Evolutionary conservation across 1,139 yeast genomes (phyloP).

Genomic region (Spencermartinsiella ligniputridi): DNA sequence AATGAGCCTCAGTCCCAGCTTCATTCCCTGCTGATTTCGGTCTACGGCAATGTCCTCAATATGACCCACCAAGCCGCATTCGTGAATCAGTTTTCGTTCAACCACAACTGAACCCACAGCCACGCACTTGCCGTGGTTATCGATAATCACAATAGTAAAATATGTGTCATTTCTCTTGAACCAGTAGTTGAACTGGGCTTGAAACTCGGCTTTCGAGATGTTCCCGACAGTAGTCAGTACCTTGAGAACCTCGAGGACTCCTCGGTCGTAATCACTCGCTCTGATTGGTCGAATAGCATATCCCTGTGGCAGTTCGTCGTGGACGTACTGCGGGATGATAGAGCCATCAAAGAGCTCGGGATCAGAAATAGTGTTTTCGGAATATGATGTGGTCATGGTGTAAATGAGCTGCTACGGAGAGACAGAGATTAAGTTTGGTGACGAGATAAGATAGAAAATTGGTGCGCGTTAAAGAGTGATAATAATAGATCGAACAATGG

Average conservation of each 20-base stretch:
- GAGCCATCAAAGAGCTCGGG: constrained; percentile 25
- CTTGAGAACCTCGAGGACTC: constrained; percentile 47
- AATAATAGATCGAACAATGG: too few relatives aligned
- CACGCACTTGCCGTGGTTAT: constrained; percentile 33
- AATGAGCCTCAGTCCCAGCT: constrained; percentile 68
- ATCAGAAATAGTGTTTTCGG: constrained; percentile 1
- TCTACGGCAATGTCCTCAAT: constrained; percentile 92
- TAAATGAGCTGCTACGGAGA: too few relatives aligned
- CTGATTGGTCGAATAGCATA: constrained; percentile 48
- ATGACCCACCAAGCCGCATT: constrained; percentile 84
- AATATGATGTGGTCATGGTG: background rate
- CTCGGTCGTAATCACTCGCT: constrained; percentile 43
- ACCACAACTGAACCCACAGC: constrained; percentile 44
- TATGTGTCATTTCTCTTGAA: constrained; percentile 41
- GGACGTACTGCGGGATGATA: constrained; percentile 28
- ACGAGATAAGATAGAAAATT: too few relatives aligned
- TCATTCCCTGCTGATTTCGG: constrained; percentile 72
- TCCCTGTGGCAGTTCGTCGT: constrained; percentile 43
- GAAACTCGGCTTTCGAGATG: constrained; percentile 41
- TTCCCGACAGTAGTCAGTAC: constrained; percentile 60
- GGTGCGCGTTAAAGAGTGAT: too few relatives aligned
- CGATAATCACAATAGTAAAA: constrained; percentile 50
- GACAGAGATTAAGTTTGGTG: too few relatives aligned
- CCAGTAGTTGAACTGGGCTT: constrained; percentile 47
- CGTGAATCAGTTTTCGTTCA: constrained; percentile 57